These are phyloP conservation scores for Penicillium sp. DNA, from an alignment of 2,329 filamentous ascomycete species.

Conservation along the genomic window DNA sequence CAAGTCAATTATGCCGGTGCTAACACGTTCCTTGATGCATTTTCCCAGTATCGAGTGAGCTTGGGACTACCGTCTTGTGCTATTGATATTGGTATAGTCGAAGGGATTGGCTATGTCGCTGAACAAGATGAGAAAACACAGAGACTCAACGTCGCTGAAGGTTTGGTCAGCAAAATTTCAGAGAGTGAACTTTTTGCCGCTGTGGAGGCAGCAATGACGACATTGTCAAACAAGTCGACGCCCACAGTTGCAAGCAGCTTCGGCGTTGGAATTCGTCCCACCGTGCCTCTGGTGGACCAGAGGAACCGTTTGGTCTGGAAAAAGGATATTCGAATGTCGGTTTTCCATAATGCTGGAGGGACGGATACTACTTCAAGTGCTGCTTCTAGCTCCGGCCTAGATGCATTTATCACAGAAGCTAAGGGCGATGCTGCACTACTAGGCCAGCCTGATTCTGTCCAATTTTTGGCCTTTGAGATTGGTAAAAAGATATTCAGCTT, in stretches of 20 bases:
- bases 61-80: neutral
- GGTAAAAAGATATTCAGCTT: conserved; percentile 22
- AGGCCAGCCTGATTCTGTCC: neutral
- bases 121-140: neutral
- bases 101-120: conserved; percentile 2
- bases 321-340: conserved; percentile 2
- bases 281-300: neutral
- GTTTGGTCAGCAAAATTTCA: neutral
- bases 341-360: neutral
- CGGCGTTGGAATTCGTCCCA: neutral
- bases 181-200: neutral
- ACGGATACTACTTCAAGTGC: neutral
- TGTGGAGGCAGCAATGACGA: neutral
- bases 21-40: conserved; percentile 37
- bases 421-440: conserved; percentile 3
- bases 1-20: conserved; percentile 40
- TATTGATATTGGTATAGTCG: conserved; percentile 3
- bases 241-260: neutral
- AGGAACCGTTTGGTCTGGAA: conserved; percentile 1
- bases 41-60: conserved; percentile 1
- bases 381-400: neutral
- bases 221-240: neutral
- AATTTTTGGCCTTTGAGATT: conserved; percentile 19
- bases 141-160: neutral
- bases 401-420: conserved; percentile 4